Evolutionary conservation across 768 basidiomycete genomes (phyloP).

Genomic region (Leccinum olivaceopallidum): DNA sequence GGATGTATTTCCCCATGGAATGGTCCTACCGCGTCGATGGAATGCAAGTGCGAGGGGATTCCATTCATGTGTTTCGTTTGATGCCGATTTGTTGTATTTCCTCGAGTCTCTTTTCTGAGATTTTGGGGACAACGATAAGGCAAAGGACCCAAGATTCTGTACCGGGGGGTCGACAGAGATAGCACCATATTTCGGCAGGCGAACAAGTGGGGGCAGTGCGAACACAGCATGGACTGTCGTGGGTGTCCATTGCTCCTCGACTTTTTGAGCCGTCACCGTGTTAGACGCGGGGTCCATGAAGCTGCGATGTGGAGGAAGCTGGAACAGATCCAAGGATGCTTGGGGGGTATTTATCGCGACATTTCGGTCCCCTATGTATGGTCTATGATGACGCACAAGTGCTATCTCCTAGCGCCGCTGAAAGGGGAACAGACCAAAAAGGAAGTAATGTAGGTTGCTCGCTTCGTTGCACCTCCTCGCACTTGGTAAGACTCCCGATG

Average conservation of each 20-base stretch:
- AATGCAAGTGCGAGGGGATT: constrained; percentile 14
- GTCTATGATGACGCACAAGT: no score
- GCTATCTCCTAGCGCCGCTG: no score
- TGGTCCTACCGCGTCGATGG: not conserved
- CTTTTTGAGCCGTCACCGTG: not conserved
- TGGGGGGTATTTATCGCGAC: not conserved
- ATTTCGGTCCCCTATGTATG: no score
- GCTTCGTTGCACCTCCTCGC: constrained; percentile 5
- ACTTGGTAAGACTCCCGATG: constrained; percentile 16
- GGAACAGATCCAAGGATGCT: no score
- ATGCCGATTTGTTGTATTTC: not conserved
- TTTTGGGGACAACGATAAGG: constrained; percentile 7
- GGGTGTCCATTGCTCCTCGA: constrained; percentile 21
- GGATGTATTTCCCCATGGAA: constrained; percentile 17
- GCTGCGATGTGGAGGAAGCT: no score
- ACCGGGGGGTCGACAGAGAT: constrained; percentile 14
- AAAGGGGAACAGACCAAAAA: no score
- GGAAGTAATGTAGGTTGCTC: not conserved
- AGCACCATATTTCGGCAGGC: not conserved
- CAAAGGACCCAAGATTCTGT: constrained; percentile 15
- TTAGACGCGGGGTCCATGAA: no score
- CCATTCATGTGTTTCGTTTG: not conserved
- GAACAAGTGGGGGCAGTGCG: not conserved
- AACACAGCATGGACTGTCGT: constrained; percentile 8
- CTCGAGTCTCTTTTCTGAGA: not conserved